Conservation (phyloP, 345 rosid genomes). For the Laguncularia racemosa region DNA sequence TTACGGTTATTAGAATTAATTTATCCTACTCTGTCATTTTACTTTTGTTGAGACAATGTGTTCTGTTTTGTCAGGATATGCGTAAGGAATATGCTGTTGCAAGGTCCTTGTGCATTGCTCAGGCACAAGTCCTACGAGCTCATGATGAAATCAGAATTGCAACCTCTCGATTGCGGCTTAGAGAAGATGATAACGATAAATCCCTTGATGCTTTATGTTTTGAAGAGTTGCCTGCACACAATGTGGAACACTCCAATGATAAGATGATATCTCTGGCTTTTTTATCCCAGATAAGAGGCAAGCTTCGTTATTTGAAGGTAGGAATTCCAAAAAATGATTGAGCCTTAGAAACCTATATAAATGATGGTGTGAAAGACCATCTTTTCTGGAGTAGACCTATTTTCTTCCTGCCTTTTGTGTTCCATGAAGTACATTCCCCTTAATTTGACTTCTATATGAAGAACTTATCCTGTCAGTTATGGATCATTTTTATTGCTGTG, state of each 20-base stretch:
- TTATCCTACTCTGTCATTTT: conserved; percentile 2
- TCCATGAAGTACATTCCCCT: no score
- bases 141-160: conserved; percentile 95
- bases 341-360: background rate
- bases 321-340: background rate
- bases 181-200: conserved; percentile 66
- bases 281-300: conserved; percentile 61
- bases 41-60: background rate
- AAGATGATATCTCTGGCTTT: conserved; percentile 63
- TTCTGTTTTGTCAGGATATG: conserved; percentile 45
- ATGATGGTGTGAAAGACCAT: background rate
- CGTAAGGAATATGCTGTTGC: conserved; percentile 81
- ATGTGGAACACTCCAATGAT: conserved; percentile 63
- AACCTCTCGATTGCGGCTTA: conserved; percentile 69
- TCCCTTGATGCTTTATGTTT: conserved; percentile 68
- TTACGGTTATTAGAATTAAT: no score
- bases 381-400: no score
- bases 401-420: no score
- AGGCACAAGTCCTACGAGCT: conserved; percentile 80
- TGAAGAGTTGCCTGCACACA: conserved; percentile 69
- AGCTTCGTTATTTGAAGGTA: conserved; percentile 93
- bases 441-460: no score
- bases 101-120: conserved; percentile 71
- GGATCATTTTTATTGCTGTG: no score
- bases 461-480: no score